Evolutionary conservation across 2,329 filamentous ascomycete genomes (phyloP).

Genomic region (Esteya vermicola): DNA sequence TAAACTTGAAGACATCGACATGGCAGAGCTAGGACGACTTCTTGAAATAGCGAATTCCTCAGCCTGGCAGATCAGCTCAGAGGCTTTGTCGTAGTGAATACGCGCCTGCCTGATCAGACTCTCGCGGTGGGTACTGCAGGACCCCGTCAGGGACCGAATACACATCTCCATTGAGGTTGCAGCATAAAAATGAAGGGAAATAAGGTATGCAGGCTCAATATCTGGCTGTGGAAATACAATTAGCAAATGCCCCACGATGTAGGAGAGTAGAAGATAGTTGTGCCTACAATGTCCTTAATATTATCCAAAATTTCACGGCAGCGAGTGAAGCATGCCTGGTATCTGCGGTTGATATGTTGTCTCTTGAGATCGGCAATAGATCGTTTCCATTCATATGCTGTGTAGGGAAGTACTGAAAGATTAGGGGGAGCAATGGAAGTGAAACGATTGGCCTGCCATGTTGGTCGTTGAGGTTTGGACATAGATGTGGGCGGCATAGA

Average conservation of each 20-base stretch:
- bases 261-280: background rate
- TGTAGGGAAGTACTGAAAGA: constrained; percentile 24
- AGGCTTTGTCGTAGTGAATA: constrained; percentile 34
- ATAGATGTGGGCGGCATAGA: constrained; percentile 3
- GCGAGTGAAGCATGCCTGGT: constrained; percentile 35
- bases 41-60: constrained; percentile 24
- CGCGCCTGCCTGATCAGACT: constrained; percentile 36
- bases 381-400: constrained; percentile 34
- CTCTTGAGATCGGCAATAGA: constrained; percentile 38
- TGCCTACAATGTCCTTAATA: constrained; percentile 27
- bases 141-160: constrained; percentile 30
- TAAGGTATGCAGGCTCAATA: constrained; percentile 38
- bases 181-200: constrained; percentile 49
- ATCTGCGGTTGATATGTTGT: constrained; percentile 34
- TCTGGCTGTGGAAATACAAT: constrained; percentile 8
- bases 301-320: constrained; percentile 39
- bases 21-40: constrained; percentile 21
- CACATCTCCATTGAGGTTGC: constrained; percentile 44
- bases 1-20: constrained; percentile 22
- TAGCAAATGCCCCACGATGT: background rate
- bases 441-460: constrained; percentile 12
- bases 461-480: too few species aligned
- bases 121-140: constrained; percentile 29
- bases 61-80: constrained; percentile 30
- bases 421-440: constrained; percentile 7